These are phyloP conservation scores for Nicotiana benthamiana DNA, from an alignment of 257 asterid genomes.

Conservation along the genomic window DNA sequence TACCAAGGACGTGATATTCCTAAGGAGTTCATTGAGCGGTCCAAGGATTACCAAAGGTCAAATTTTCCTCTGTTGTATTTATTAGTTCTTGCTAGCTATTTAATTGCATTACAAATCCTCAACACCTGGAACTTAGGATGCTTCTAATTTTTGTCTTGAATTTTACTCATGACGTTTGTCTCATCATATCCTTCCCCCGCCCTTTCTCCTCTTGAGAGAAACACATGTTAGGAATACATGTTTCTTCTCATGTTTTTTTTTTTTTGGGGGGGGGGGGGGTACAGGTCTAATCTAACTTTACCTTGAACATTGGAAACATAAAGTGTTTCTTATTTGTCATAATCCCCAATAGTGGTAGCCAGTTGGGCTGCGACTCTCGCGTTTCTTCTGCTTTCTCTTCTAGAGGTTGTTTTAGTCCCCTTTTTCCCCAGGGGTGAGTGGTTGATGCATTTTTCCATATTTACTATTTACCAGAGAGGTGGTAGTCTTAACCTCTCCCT, in stretches of 20 bases:
- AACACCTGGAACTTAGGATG: background rate
- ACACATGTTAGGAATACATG: background rate
- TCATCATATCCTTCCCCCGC: background rate
- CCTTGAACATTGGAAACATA: background rate
- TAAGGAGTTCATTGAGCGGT: constrained; percentile 78
- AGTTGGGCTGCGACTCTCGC: background rate
- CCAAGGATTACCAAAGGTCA: constrained; percentile 74
- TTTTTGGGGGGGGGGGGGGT: background rate
- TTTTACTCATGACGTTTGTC: background rate
- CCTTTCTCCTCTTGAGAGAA: background rate
- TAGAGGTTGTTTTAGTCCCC: background rate
- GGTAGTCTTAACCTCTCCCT: background rate
- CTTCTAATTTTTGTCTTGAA: background rate
- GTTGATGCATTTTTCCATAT: background rate
- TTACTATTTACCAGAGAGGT: background rate
- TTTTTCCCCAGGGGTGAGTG: background rate
- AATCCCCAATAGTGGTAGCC: background rate
- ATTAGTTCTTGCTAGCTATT: background rate
- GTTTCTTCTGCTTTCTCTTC: background rate
- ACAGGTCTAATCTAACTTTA: background rate
- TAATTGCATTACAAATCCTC: constrained; percentile 1
- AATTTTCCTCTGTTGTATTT: background rate
- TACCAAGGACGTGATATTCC: constrained; percentile 78
- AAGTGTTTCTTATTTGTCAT: background rate
- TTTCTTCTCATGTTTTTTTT: background rate